These are phyloP conservation scores for Melaleuca quinquenervia DNA, from an alignment of 345 rosid species.

Conservation along the genomic window DNA sequence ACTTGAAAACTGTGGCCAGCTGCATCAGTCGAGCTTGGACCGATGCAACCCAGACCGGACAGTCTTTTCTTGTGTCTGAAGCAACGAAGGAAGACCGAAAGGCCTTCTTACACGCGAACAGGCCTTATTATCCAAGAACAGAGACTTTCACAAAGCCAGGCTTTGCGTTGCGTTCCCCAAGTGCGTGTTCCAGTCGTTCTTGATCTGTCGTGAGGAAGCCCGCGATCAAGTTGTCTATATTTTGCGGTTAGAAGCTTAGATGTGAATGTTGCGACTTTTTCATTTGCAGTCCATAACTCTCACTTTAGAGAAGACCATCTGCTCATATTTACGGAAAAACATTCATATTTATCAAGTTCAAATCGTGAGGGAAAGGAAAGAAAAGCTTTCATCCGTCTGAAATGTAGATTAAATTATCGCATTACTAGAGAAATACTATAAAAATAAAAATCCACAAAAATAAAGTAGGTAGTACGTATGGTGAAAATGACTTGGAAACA, in stretches of 20 bases:
- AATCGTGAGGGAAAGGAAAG: neutral
- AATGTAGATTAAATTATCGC: neutral
- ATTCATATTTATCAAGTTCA: neutral
- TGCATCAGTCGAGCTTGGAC: neutral
- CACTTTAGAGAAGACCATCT: neutral
- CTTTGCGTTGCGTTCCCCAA: neutral
- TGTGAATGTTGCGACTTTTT: neutral
- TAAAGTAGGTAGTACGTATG: neutral
- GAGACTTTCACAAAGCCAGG: neutral
- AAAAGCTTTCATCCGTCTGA: neutral
- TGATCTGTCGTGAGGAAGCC: neutral
- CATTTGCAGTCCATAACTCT: neutral
- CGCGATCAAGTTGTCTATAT: neutral
- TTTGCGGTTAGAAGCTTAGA: neutral
- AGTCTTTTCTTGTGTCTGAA: neutral
- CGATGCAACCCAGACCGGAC: neutral
- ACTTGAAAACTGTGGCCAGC: neutral
- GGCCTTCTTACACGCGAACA: neutral
- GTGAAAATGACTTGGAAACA: neutral
- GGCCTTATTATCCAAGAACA: neutral
- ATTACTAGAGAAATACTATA: neutral
- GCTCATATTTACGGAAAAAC: neutral
- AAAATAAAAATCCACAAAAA: neutral
- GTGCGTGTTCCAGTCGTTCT: neutral
- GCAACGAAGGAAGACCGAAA: neutral